Evolutionary conservation across 371 early-diverging fungal species (phyloP).

Genomic region (Saksenaea oblongispora): DNA sequence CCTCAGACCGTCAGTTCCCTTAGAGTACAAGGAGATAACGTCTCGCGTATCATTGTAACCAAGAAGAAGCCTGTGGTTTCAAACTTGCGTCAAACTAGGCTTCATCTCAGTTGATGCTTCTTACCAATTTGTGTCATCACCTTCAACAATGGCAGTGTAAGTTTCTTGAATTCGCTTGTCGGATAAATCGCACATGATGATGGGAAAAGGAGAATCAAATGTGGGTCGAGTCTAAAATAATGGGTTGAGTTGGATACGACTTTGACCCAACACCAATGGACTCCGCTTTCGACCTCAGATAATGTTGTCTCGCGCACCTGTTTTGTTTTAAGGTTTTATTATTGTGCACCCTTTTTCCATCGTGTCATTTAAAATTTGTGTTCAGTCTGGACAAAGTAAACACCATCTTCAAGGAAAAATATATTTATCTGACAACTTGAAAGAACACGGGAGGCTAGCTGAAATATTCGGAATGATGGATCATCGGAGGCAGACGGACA

Average conservation of each 20-base stretch:
- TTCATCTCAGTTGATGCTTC: neutral
- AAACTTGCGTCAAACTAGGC: neutral
- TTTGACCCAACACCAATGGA: too few species aligned
- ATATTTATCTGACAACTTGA: too few species aligned
- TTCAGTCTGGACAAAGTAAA: too few species aligned
- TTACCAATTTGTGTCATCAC: conserved; percentile 61
- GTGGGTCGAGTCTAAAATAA: conserved; percentile 2
- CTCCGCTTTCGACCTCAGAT: too few species aligned
- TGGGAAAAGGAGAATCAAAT: conserved; percentile 9
- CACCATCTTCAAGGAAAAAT: too few species aligned
- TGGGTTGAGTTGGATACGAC: neutral
- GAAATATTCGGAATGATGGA: too few species aligned
- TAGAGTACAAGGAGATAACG: conserved; percentile 64
- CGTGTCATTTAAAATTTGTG: neutral
- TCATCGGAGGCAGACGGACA: too few species aligned
- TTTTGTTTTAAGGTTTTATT: neutral
- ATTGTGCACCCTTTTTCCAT: neutral
- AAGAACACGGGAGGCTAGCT: too few species aligned
- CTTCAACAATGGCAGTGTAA: conserved; percentile 61
- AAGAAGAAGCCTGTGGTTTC: conserved; percentile 57
- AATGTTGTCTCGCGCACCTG: neutral
- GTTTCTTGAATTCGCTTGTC: conserved; percentile 66
- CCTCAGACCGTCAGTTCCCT: conserved; percentile 62
- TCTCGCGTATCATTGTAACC: conserved; percentile 74
- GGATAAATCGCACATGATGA: conserved; percentile 70